Conservation (phyloP, 2,329 filamentous ascomycete genomes). For the Cytospora mali region DNA sequence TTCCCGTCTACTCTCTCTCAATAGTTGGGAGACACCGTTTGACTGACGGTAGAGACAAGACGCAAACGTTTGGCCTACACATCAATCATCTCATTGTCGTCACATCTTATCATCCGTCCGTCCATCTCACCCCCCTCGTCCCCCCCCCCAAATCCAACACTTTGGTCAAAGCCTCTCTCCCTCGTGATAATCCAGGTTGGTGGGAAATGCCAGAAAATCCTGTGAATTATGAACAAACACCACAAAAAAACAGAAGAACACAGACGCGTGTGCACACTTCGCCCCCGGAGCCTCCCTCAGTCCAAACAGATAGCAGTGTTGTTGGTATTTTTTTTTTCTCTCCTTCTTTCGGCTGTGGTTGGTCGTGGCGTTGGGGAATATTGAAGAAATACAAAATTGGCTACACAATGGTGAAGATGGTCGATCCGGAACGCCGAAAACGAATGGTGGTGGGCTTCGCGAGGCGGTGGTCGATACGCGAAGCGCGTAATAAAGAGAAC, state of each 20-base stretch:
- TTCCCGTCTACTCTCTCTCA: not conserved
- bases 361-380: not conserved
- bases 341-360: not conserved
- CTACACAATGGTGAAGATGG: slow-evolving; percentile 14
- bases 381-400: slow-evolving; percentile 13
- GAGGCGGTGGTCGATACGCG: not conserved
- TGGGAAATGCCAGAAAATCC: not conserved
- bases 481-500: not conserved
- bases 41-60: not conserved
- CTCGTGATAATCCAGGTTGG: not conserved
- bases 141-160: not conserved
- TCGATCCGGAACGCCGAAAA: slow-evolving; percentile 12
- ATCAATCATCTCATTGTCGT: not conserved
- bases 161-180: not conserved
- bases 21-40: not conserved
- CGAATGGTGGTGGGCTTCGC: slow-evolving; percentile 15
- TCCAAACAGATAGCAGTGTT: not conserved
- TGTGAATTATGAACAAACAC: slow-evolving; percentile 1
- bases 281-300: not conserved
- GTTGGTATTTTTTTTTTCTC: not conserved
- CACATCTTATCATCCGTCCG: not conserved
- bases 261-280: not conserved
- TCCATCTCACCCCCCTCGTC: no score
- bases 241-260: no score
- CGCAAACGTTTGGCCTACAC: not conserved